Evolutionary conservation across 2,329 filamentous ascomycete genomes (phyloP).

Genomic region (Fusarium sp.): DNA sequence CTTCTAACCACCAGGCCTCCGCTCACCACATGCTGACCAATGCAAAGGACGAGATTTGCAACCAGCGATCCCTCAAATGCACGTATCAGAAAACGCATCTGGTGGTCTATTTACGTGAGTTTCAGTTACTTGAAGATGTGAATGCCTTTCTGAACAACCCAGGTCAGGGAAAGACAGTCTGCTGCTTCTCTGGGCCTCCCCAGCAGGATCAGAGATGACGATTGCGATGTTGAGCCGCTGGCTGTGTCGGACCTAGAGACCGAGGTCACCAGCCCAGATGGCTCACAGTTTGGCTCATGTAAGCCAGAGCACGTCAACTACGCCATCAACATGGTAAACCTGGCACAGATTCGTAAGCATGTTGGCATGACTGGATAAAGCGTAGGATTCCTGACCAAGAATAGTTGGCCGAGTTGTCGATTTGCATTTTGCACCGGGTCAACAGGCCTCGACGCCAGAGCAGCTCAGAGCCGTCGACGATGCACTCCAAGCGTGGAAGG

Average conservation of each 20-base stretch:
- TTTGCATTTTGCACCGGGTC: not conserved
- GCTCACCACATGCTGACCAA: not conserved
- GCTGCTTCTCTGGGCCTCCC: not conserved
- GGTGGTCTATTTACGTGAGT: not conserved
- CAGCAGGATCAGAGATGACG: not conserved
- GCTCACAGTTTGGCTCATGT: not conserved
- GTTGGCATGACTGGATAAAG: not conserved
- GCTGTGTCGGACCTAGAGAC: not conserved
- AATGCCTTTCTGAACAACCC: not conserved
- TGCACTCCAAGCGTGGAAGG: not conserved
- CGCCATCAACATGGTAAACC: not conserved
- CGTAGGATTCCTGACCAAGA: not conserved
- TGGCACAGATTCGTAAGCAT: not conserved
- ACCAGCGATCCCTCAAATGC: not conserved
- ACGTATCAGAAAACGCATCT: not conserved
- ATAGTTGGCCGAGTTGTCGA: not conserved
- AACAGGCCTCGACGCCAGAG: not conserved
- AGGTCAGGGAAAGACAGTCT: not conserved
- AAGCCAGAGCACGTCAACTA: not conserved
- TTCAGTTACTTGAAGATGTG: no score
- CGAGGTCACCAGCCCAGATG: not conserved
- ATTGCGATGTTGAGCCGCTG: not conserved
- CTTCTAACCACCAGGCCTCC: no score
- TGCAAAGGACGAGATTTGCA: not conserved
- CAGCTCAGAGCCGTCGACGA: not conserved